These are phyloP conservation scores for Scopulariopsis brevicaulis DNA, from an alignment of 2,329 filamentous ascomycete genomes.

Conservation along the genomic window DNA sequence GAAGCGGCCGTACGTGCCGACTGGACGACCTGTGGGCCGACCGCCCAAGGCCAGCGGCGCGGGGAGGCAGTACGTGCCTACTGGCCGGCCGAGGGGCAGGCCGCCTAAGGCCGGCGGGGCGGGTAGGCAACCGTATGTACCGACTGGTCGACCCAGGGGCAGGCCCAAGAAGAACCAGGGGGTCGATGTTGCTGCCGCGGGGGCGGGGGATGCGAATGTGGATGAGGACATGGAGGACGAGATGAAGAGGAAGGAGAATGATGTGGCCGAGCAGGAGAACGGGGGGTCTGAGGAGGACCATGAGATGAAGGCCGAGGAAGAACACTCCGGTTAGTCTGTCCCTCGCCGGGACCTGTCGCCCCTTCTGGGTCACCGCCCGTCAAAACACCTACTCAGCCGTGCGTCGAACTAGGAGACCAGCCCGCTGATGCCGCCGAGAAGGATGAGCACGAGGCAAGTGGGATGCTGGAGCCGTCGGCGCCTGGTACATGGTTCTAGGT, in stretches of 20 bases:
- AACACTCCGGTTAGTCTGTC: slow-evolving; percentile 5
- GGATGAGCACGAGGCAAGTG: not conserved
- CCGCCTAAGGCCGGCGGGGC: slow-evolving; percentile 16
- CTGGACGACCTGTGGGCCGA: too few species aligned
- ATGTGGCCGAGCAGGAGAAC: slow-evolving; percentile 14
- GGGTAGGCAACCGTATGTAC: slow-evolving; percentile 19
- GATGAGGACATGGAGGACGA: not conserved
- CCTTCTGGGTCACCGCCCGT: not conserved
- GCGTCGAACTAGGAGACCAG: not conserved
- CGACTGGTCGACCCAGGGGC: not conserved
- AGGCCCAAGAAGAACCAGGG: slow-evolving; percentile 17
- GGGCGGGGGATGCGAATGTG: not conserved
- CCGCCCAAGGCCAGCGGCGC: too few species aligned
- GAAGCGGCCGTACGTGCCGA: too few species aligned
- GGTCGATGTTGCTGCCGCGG: not conserved
- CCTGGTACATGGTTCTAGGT: slow-evolving; percentile 1
- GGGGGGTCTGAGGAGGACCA: slow-evolving; percentile 2
- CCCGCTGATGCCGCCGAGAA: slow-evolving; percentile 3
- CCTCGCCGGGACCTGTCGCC: not conserved
- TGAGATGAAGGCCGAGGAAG: not conserved
- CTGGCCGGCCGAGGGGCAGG: too few species aligned
- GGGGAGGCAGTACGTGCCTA: too few species aligned
- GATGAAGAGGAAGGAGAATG: not conserved
- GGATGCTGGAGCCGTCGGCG: not conserved
- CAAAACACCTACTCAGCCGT: not conserved